Percentiles rank a stretch among this genome's conserved stretches.
Conservation (phyloP, 768 basidiomycete genomes). For the Paxillus ammoniavirescens region DNA sequence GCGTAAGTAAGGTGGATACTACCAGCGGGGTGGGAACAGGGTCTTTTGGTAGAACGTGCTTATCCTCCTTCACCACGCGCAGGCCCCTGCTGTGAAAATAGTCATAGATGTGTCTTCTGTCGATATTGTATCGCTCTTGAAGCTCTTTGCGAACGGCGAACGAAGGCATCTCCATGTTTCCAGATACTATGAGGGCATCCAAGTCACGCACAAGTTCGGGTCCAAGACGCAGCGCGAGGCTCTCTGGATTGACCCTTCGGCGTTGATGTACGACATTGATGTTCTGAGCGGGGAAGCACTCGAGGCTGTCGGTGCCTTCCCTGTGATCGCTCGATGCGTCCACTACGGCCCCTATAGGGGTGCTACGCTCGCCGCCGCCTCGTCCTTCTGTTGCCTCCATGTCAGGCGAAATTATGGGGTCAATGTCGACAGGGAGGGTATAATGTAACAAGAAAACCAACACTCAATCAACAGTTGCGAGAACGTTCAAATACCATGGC, state of each 20-base stretch:
- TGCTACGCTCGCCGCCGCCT: slow-evolving; percentile 29
- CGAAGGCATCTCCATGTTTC: slow-evolving; percentile 71
- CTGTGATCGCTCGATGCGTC: no score
- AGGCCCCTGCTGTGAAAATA: slow-evolving; percentile 68
- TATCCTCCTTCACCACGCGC: slow-evolving; percentile 65
- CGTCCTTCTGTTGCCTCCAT: slow-evolving; percentile 11
- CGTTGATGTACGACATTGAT: slow-evolving; percentile 27
- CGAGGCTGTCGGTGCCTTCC: slow-evolving; percentile 2
- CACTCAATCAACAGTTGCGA: neutral
- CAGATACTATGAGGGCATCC: slow-evolving; percentile 67
- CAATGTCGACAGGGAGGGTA: neutral
- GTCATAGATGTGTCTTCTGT: slow-evolving; percentile 75
- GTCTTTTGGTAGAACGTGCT: slow-evolving; percentile 37
- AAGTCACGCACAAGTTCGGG: slow-evolving; percentile 69
- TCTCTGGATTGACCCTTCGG: slow-evolving; percentile 63
- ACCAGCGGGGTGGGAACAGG: slow-evolving; percentile 18
- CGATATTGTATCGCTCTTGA: slow-evolving; percentile 67
- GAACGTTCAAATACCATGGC: no score
- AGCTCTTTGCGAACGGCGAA: slow-evolving; percentile 69
- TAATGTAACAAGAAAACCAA: neutral
- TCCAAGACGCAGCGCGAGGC: slow-evolving; percentile 63
- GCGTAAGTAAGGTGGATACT: slow-evolving; percentile 9
- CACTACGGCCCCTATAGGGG: no score
- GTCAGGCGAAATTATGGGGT: neutral
- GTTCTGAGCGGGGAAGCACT: neutral